phyloP scores from a whole-genome alignment of 1,284 basidiomycete species.

The Naganishia sp. region DNA sequence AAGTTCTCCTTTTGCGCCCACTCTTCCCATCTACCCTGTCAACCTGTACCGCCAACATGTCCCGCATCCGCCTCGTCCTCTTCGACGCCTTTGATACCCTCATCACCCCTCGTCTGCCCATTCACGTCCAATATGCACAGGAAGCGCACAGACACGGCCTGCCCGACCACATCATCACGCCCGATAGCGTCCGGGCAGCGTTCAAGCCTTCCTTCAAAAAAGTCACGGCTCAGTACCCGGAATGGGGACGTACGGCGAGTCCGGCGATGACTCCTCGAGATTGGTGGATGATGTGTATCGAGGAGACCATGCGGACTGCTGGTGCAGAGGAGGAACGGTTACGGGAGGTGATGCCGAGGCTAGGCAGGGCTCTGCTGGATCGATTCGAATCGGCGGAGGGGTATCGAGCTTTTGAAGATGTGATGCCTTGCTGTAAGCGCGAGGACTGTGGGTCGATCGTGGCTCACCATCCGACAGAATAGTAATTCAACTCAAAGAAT shows the following conservation, averaged over 20 bases:
- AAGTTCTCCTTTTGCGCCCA: neutral
- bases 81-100: conserved; percentile 55
- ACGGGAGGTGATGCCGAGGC: conserved; percentile 33
- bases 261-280: conserved; percentile 46
- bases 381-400: conserved; percentile 52
- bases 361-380: conserved; percentile 40
- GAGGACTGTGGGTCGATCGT: neutral
- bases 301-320: conserved; percentile 44
- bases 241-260: conserved; percentile 47
- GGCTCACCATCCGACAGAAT: conserved; percentile 7
- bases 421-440: conserved; percentile 41
- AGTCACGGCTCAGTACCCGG: conserved; percentile 40
- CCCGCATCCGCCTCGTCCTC: conserved; percentile 47
- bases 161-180: conserved; percentile 37
- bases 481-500: conserved; percentile 43
- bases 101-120: conserved; percentile 50
- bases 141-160: conserved; percentile 49
- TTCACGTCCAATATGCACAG: conserved; percentile 52
- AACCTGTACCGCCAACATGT: neutral
- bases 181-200: conserved; percentile 42
- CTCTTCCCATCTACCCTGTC: too few species aligned
- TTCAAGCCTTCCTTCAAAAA: conserved; percentile 52
- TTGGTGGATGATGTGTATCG: conserved; percentile 52
- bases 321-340: conserved; percentile 45
- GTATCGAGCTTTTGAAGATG: conserved; percentile 50